These are phyloP conservation scores for Begonia masoniana DNA, from an alignment of 306 rosid species.

Conservation along the genomic window DNA sequence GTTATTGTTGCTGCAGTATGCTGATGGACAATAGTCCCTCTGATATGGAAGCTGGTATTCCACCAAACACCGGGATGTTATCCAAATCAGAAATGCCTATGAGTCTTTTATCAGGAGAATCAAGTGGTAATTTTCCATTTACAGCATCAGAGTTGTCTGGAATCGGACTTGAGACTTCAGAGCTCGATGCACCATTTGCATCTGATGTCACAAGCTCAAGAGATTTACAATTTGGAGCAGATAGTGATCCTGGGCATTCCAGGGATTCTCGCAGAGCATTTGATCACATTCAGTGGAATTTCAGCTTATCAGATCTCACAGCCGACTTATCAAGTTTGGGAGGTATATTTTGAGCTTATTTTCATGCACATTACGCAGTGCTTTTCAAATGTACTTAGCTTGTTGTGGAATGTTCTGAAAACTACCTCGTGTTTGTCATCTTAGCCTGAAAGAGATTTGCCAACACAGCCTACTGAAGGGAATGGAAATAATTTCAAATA, in stretches of 20 bases:
- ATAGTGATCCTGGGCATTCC: conserved; percentile 65
- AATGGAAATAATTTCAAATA: too few relatives aligned
- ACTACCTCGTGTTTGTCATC: too few relatives aligned
- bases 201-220: conserved; percentile 80
- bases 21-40: conserved; percentile 58
- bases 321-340: conserved; percentile 88
- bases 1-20: conserved; percentile 48
- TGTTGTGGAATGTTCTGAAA: too few relatives aligned
- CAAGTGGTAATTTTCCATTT: conserved; percentile 96
- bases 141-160: conserved; percentile 92
- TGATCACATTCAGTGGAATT: conserved; percentile 90
- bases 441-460: too few relatives aligned
- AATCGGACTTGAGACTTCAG: conserved; percentile 78
- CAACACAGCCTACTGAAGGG: too few relatives aligned
- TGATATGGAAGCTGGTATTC: conserved; percentile 45
- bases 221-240: conserved; percentile 79
- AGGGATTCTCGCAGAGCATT: conserved; percentile 49
- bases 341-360: conserved; percentile 25
- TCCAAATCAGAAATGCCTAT: conserved; percentile 81
- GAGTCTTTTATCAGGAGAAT: conserved; percentile 94
- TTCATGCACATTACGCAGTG: too few relatives aligned
- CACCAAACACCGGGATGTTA: conserved; percentile 53
- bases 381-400: too few relatives aligned
- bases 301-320: conserved; percentile 83
- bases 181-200: conserved; percentile 76